Evolutionary conservation across 257 asterid genomes (phyloP).

Genomic region (Penstemon barbatus): DNA sequence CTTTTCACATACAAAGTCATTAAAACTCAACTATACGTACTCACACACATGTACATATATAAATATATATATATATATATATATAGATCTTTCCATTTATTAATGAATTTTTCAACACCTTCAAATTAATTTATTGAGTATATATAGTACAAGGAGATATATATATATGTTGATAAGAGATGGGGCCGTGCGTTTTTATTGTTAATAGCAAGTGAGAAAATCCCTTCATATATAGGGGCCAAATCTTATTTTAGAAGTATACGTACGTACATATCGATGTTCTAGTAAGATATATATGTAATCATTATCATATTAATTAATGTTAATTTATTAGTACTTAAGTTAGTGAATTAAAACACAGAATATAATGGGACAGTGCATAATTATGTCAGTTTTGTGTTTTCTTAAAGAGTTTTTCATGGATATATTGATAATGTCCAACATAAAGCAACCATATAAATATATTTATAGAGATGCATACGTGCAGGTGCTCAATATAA

Average conservation of each 20-base stretch:
- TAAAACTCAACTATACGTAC: neutral
- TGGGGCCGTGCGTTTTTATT: neutral
- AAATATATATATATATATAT: neutral
- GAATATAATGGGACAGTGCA: neutral
- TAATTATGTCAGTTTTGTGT: neutral
- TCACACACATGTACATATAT: neutral
- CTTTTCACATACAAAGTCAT: neutral
- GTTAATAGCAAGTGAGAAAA: neutral
- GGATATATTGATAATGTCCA: too few relatives aligned
- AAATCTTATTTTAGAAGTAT: neutral
- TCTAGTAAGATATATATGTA: neutral
- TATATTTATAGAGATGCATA: too few relatives aligned
- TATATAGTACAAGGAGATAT: neutral
- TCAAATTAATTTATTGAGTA: neutral
- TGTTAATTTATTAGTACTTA: neutral
- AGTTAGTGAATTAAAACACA: neutral
- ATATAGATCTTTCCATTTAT: neutral
- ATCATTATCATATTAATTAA: neutral
- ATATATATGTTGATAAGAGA: neutral
- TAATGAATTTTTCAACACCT: neutral
- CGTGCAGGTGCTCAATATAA: too few relatives aligned
- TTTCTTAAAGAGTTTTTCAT: too few relatives aligned
- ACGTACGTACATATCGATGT: neutral
- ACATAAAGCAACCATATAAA: too few relatives aligned
- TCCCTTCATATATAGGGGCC: neutral